Evolutionary conservation across 2,329 filamentous ascomycete species (phyloP), one percentile per base, ranked within the genome.

Genomic region (Calonectria pseudoreteaudii): DNA sequence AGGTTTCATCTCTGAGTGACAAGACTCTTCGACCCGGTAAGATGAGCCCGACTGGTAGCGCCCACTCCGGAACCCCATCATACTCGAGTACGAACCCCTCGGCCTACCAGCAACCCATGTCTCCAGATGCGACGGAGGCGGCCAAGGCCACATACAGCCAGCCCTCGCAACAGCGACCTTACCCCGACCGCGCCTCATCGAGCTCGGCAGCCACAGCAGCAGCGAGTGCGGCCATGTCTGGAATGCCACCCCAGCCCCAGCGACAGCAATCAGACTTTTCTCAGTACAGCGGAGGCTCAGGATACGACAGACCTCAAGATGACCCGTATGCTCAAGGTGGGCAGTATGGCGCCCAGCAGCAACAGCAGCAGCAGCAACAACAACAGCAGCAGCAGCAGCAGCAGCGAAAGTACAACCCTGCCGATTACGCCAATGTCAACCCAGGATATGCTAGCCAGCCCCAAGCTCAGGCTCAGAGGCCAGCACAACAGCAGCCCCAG

Each of bases 341-440:
- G 31, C 83, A 84, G 70, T 82, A 85, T 62, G 80, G 81, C 14
- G 77, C 82, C 64, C 76, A 81, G 20, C 83, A 86, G 20, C 85
- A 89, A 74, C 91, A 93, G 58, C 76, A 81, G 20, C 83, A 86
- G 20, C 85, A 34, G 31, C 76, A 81, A 20, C 83, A 86, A 20
- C 85, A 89, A 74, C 91, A 93, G 60, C 76, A 81, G 18, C 83
- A 86, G n/a, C 85, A 89, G 74, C 91, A 93, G 58, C 85, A 89
- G 75, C 91, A 93, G 77, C 87, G 91, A 50, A 91, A 91, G 78
- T 97, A 97, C 83, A 94, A 97, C 82, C 94, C 94, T 34, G 91
- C 91, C 30, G 93, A 93, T 76, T 97, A 96, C 82, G 93, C 93
- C 73, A 91, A 89, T 80, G 89, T 91, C 78, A 89, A 87, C 80